Evolutionary conservation across 2,329 filamentous ascomycete species (phyloP).

Genomic region (Venturia pyrina): DNA sequence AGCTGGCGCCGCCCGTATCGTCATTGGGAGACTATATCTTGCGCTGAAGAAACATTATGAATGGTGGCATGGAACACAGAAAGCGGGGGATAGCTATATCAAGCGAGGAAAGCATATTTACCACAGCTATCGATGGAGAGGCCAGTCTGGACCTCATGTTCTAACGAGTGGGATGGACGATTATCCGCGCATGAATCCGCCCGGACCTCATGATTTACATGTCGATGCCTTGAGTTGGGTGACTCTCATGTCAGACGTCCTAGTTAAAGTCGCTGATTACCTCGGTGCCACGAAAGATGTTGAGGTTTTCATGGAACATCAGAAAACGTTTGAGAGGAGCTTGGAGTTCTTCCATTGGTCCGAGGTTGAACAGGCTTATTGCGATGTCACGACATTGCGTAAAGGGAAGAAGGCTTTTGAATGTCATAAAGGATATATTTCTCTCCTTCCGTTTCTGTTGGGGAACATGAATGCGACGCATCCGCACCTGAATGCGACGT

Average conservation of each 20-base stretch:
- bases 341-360: conserved; percentile 88
- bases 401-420: conserved; percentile 76
- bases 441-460: conserved; percentile 82
- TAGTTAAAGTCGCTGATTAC: conserved; percentile 63
- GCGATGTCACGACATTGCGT: conserved; percentile 71
- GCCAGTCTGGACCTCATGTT: conserved; percentile 70
- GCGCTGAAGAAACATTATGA: conserved; percentile 80
- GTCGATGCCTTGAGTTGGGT: conserved; percentile 91
- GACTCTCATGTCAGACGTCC: conserved; percentile 77
- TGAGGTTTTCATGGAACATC: conserved; percentile 55
- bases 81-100: conserved; percentile 36
- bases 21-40: conserved; percentile 71
- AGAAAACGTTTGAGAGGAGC: conserved; percentile 68
- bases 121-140: conserved; percentile 43
- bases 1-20: conserved; percentile 56
- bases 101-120: background rate
- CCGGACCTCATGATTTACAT: conserved; percentile 85
- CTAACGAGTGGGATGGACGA: conserved; percentile 88
- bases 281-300: conserved; percentile 65
- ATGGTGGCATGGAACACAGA: conserved; percentile 92
- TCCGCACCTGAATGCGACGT: conserved; percentile 60
- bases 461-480: conserved; percentile 68
- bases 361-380: conserved; percentile 68
- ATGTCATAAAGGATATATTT: conserved; percentile 93
- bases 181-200: conserved; percentile 82